Conservation (phyloP, 805 yeast species). For the Myxozyma udenii region DNA sequence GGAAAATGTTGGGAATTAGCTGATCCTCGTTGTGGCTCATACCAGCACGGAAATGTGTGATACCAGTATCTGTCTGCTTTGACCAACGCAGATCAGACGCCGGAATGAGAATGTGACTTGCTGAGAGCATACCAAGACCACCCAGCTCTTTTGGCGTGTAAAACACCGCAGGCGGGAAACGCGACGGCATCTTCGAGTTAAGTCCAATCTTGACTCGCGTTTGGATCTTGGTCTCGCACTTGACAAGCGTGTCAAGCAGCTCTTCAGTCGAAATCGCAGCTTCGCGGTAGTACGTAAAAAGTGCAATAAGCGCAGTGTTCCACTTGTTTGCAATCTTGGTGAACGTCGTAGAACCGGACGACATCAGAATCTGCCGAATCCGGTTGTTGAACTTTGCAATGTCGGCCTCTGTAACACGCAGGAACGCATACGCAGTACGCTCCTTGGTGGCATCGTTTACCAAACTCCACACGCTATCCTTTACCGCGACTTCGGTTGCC, state of each 20-base stretch:
- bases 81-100: slow-evolving; percentile 91
- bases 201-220: slow-evolving; percentile 91
- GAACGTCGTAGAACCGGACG: slow-evolving; percentile 93
- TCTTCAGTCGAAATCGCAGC: slow-evolving; percentile 82
- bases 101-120: slow-evolving; percentile 92
- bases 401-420: slow-evolving; percentile 79
- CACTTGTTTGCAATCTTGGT: slow-evolving; percentile 92
- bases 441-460: slow-evolving; percentile 68
- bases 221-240: slow-evolving; percentile 89
- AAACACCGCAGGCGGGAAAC: slow-evolving; percentile 98
- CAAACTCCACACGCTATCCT: slow-evolving; percentile 91
- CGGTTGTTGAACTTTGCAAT: slow-evolving; percentile 77
- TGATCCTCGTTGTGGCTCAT: slow-evolving; percentile 74
- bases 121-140: slow-evolving; percentile 96
- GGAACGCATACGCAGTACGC: slow-evolving; percentile 80
- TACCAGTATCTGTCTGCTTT: slow-evolving; percentile 88
- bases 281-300: slow-evolving; percentile 88
- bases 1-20: slow-evolving; percentile 85
- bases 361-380: slow-evolving; percentile 85
- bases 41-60: slow-evolving; percentile 90
- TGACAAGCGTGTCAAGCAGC: slow-evolving; percentile 76
- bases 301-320: slow-evolving; percentile 85
- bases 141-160: slow-evolving; percentile 97
- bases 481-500: slow-evolving; percentile 47
- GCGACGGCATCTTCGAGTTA: slow-evolving; percentile 96